Percentiles rank a stretch among this genome's conserved stretches.
Conservation (phyloP, 2,329 filamentous ascomycete species). For the Myriosclerotinia duriaeana region DNA sequence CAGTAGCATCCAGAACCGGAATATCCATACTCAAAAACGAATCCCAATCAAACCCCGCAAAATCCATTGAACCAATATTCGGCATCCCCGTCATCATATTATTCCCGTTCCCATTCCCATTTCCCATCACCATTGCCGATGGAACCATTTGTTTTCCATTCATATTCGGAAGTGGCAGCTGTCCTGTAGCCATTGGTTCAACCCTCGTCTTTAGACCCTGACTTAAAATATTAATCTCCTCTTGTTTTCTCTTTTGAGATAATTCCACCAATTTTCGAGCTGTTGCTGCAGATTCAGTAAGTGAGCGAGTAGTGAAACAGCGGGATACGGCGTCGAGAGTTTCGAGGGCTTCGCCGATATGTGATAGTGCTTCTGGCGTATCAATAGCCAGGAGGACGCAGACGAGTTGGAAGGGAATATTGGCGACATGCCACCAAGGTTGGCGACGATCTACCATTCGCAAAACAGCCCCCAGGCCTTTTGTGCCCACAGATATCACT, state of each 20-base stretch:
- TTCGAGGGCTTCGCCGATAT: slow-evolving; percentile 30
- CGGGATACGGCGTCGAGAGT: slow-evolving; percentile 28
- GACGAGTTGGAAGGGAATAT: slow-evolving; percentile 31
- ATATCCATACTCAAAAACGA: slow-evolving; percentile 23
- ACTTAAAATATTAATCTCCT: slow-evolving; percentile 22
- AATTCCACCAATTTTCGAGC: slow-evolving; percentile 30
- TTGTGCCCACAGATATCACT: slow-evolving; percentile 2
- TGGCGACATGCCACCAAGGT: slow-evolving; percentile 34
- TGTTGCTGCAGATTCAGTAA: slow-evolving; percentile 31
- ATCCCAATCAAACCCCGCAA: slow-evolving; percentile 20
- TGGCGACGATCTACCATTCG: slow-evolving; percentile 26
- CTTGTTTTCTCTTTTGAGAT: slow-evolving; percentile 27
- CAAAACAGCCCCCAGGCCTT: slow-evolving; percentile 27
- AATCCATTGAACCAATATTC: slow-evolving; percentile 8
- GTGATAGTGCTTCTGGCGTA: slow-evolving; percentile 29
- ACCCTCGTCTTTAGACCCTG: not conserved
- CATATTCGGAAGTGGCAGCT: not conserved
- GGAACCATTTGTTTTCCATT: not conserved
- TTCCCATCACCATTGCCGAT: slow-evolving; percentile 9
- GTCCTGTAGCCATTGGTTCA: not conserved
- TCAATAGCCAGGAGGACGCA: slow-evolving; percentile 32
- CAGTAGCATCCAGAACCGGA: slow-evolving; percentile 20
- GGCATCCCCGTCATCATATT: not conserved
- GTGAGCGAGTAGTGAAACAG: slow-evolving; percentile 28
- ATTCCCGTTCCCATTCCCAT: not conserved